Evolutionary conservation across 2,329 filamentous ascomycete genomes (phyloP).

Genomic region (Zelopaecilomyces penicillatus): DNA sequence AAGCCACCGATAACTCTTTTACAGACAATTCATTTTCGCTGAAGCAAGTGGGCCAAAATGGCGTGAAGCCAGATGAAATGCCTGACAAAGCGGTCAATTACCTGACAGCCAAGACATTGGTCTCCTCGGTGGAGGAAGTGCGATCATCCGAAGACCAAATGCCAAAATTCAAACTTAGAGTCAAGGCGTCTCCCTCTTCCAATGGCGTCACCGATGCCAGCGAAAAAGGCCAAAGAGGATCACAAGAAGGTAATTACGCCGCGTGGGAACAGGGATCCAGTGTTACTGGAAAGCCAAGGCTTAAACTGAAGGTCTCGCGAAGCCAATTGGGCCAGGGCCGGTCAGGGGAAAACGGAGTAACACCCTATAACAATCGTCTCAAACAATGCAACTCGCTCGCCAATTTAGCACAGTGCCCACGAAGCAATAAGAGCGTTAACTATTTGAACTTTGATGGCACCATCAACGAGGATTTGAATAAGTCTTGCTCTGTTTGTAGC

Average conservation of each 20-base stretch:
- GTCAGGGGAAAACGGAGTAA: constrained; percentile 7
- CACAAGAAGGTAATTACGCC: background rate
- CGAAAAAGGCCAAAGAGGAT: no score
- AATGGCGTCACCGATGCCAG: background rate
- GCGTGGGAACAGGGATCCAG: constrained; percentile 7
- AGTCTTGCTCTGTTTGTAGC: no score
- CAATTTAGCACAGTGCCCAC: constrained; percentile 18
- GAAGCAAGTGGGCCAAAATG: background rate
- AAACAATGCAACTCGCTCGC: constrained; percentile 26
- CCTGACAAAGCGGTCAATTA: no score
- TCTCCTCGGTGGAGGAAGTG: background rate
- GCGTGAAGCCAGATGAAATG: no score
- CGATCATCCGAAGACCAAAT: constrained; percentile 8
- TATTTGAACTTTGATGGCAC: background rate
- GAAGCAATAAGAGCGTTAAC: constrained; percentile 3
- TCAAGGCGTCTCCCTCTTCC: constrained; percentile 15
- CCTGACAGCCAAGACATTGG: background rate
- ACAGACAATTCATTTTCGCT: no score
- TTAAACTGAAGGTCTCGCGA: constrained; percentile 26
- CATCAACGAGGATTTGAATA: no score
- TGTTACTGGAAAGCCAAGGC: constrained; percentile 16
- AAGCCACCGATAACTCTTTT: background rate
- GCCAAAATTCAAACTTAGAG: constrained; percentile 21
- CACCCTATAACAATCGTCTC: constrained; percentile 16
- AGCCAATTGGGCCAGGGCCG: constrained; percentile 17